Percentiles rank a stretch among this genome's conserved stretches.
Conservation (phyloP, 176 grass and related monocot species). For the Triticum turgidum region DNA sequence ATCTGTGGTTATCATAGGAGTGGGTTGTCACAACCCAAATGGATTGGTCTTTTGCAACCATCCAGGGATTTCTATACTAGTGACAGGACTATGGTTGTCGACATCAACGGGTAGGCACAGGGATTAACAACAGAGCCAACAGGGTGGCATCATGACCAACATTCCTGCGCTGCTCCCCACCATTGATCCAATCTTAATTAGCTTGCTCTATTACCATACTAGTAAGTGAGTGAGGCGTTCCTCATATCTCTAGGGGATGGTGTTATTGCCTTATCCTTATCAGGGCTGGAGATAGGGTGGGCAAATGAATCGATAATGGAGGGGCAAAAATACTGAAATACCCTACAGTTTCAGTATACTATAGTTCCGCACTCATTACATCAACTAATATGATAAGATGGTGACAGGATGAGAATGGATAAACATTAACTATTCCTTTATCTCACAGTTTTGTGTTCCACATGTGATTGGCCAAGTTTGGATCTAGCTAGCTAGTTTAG, state of each 20-base stretch:
- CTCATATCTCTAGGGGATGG: not conserved
- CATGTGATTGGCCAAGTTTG: not conserved
- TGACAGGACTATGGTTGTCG: not conserved
- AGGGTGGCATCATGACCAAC: not conserved
- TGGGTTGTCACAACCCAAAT: not conserved
- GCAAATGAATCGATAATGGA: not conserved
- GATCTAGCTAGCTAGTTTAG: not conserved
- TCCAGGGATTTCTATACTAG: not conserved
- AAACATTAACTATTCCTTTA: not conserved
- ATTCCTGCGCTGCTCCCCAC: not conserved
- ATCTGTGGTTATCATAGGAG: not conserved
- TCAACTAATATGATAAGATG: not conserved
- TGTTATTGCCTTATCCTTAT: not conserved
- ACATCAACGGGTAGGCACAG: not conserved
- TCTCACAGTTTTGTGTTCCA: not conserved
- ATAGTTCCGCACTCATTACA: not conserved
- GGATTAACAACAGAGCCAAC: not conserved
- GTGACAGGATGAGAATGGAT: not conserved
- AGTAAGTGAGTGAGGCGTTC: not conserved
- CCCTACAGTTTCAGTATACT: not conserved
- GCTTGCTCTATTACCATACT: not conserved
- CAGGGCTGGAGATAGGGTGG: not conserved
- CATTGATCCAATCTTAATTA: not conserved
- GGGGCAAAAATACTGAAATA: not conserved
- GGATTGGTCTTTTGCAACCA: not conserved